A percentile compares a stretch with the other conserved stretches of the same genome.
These are phyloP conservation scores for Lepiota subincarnata DNA, from an alignment of 768 basidiomycete species.

Conservation along the genomic window DNA sequence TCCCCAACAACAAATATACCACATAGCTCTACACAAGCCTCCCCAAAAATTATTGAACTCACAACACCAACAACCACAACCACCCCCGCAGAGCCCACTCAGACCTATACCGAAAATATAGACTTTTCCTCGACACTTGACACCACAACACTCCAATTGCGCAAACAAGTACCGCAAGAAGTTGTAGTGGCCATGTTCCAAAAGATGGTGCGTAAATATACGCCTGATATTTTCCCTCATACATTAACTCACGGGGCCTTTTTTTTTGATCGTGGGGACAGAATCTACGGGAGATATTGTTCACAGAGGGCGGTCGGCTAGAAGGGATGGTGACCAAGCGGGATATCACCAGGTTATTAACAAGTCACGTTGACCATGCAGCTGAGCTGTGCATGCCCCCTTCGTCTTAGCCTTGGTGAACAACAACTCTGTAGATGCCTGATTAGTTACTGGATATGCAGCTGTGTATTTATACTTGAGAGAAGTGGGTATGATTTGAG, in stretches of 20 bases:
- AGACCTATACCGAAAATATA: conserved; percentile 25
- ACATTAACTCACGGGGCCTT: neutral
- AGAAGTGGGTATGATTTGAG: too few relatives aligned
- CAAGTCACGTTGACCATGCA: conserved; percentile 53
- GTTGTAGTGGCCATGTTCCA: conserved; percentile 73
- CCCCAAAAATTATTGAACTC: conserved; percentile 1
- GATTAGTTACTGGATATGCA: too few relatives aligned
- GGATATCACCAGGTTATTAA: conserved; percentile 58
- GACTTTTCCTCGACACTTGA: conserved; percentile 39
- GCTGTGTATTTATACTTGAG: too few relatives aligned
- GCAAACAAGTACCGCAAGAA: conserved; percentile 67
- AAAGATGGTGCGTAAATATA: conserved; percentile 53
- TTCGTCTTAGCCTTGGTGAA: conserved; percentile 5
- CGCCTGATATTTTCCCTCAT: neutral
- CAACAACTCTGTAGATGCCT: too few relatives aligned
- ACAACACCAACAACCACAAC: neutral
- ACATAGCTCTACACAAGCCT: neutral
- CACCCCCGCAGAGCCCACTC: conserved; percentile 15
- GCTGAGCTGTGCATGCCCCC: conserved; percentile 27
- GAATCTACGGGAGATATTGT: conserved; percentile 68
- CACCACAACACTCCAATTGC: conserved; percentile 54
- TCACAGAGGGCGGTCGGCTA: conserved; percentile 55
- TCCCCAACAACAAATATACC: neutral
- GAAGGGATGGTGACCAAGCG: conserved; percentile 67
- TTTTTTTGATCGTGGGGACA: conserved; percentile 20